Evolutionary conservation across 2,329 filamentous ascomycete genomes (phyloP), one percentile per base, ranked within the genome.

Genomic region (Nemania sp.): DNA sequence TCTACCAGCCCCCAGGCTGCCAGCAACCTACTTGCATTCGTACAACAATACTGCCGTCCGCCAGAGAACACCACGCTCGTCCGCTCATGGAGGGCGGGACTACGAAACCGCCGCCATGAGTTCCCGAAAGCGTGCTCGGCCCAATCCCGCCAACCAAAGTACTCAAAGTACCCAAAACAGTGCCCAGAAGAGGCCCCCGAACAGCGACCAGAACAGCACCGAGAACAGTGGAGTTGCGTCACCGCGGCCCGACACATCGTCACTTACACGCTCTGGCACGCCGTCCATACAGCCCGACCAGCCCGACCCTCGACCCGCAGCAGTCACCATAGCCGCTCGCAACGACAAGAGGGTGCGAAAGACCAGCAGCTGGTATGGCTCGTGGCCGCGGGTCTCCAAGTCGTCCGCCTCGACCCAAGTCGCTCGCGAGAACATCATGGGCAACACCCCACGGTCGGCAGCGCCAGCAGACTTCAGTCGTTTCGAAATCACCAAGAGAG

Each of bases 301-400:
- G 40, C 52, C 60, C 26, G 52, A 61, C 44, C 26, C 59, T 11
- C 56, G 61, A 17, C 52, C 48, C 47, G 49, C 59, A 46, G 52
- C 50, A 19, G 52, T 45, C 47, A 50, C 59, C 48, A 52, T 49
- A 22, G 51, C 49, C 23, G 19, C 54, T 12, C 54, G 50, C 47
- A 53, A 56, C 37, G 53, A 33, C 30, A 64, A 61, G 30, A 60
- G 61, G 51, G 65, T 65, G 42, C 76, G 75, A 54, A 82, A 82
- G 64, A 70, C 77, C 7, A 74, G 74, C 42, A 85, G 82, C 66
- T 86, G 83, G 83, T 86, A 86, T 67, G 81, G 81, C 48, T 81
- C 83, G 15, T 85, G 81, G 81, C 79, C 81, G 15, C 74, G 79
- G 56, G 67, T 70, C 28, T 72, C 78, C 24, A 86, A 86, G 64